These are phyloP conservation scores for Ceratocystis variospora DNA, from an alignment of 2,329 filamentous ascomycete genomes.

Conservation along the genomic window DNA sequence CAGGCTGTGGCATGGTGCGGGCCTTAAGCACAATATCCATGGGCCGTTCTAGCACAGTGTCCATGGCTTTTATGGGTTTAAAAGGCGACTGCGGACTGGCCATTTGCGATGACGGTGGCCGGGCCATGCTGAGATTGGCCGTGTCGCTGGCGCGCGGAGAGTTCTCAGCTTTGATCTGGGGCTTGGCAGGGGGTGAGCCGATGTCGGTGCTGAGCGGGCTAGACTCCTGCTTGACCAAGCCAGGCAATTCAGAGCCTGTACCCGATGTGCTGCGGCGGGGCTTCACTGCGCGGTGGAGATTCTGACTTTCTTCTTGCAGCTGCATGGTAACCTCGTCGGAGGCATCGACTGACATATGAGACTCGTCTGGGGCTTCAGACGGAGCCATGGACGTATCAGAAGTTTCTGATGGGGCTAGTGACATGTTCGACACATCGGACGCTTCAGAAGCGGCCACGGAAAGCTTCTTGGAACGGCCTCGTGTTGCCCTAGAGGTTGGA, in stretches of 20 bases:
- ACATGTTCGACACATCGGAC: neutral
- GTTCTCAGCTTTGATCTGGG: constrained; percentile 11
- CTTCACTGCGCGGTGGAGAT: constrained; percentile 7
- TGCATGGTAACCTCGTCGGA: constrained; percentile 17
- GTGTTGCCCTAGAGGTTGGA: neutral
- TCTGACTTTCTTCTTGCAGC: constrained; percentile 11
- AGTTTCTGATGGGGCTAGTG: neutral
- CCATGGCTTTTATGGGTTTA: constrained; percentile 61
- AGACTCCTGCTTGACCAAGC: constrained; percentile 11
- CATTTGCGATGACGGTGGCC: constrained; percentile 25
- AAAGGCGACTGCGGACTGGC: constrained; percentile 38
- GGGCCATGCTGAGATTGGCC: constrained; percentile 49
- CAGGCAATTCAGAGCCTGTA: too few species aligned
- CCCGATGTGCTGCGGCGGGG: neutral
- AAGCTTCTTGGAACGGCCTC: neutral
- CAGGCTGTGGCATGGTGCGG: constrained; percentile 51
- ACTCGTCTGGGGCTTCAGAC: neutral
- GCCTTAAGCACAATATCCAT: constrained; percentile 91
- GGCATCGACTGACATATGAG: constrained; percentile 6
- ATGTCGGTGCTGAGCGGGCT: constrained; percentile 4
- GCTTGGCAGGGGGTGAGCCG: constrained; percentile 10
- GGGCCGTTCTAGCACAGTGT: constrained; percentile 69
- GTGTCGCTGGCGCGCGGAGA: constrained; percentile 24
- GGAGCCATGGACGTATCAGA: neutral
- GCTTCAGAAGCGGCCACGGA: constrained; percentile 2